Evolutionary conservation across 2,329 filamentous ascomycete species (phyloP), one percentile per base, ranked within the genome.

Genomic region (Sordariomycetes sp.): DNA sequence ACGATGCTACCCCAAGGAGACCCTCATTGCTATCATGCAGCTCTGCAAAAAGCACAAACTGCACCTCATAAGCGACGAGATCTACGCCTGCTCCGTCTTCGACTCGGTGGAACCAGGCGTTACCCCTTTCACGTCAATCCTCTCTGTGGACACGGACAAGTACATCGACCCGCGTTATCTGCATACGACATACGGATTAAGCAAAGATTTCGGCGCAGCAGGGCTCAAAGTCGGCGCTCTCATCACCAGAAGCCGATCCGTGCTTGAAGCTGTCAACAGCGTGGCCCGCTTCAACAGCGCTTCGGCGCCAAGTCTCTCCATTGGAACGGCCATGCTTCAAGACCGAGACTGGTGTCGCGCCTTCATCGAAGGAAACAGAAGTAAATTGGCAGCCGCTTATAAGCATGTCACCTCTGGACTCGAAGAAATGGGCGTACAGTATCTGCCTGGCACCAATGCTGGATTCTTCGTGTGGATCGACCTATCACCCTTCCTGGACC

Each of bases 401-500:
- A 44, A 43, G 5, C 58, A 61, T 26, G 55, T 58, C 2, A 63
- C 57, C 0, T 29, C 41, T 1, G 53, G 49, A 5, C 50, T 75
- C 12, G 42, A 48, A 8, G 47, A 53, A 3, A 51, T 65, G 7
- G 57, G 59, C 3, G 60, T 76, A 4, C 43, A 52, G 4, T 72
- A 68, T 38, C 32, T 61, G n/a, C 33, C 38, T 1, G 51, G 51
- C 54, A 58, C 57, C n/a, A 75, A 75, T 39, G 72, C 72, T 0
- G 72, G 68, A 0, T 74, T 76, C 43, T 78, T 77, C 44, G 40
- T 77, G 3, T 76, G 65, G 58, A 48, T 72, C 3, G 60, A 76
- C 44, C 44, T 78, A 12, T 62, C 60, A 1, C 56, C 58, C 1
- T 66, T 58, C 37, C 45, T 72, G 23, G 49, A 57, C 2, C 41